Evolutionary conservation across 2,329 filamentous ascomycete species (phyloP), one percentile per base, ranked within the genome.

Genomic region (Phialocephala sp.): DNA sequence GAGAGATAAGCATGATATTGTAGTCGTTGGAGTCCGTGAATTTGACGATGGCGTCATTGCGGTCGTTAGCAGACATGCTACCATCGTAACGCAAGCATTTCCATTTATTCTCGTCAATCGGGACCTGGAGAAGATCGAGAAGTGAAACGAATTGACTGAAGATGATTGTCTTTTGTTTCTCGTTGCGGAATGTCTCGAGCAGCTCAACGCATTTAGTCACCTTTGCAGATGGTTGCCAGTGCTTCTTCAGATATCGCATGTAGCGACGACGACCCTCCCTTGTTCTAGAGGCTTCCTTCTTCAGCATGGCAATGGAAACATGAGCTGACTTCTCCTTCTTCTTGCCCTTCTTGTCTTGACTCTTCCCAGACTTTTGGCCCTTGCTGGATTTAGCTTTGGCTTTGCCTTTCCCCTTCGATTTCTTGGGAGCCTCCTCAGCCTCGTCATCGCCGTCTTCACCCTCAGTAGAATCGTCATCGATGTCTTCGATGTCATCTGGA

Each of bases 111-210:
- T 84, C 80, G 63, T 81, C 79, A 67, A 94, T 85, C 0, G 90
- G 89, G 5, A 94, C 84, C 77, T 94, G 90, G 18, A 94, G 80
- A 5, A 94, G 82, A 76, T 94, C 91, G 2, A 95, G 85, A 20
- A 94, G 82, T 0, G 90, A 88, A 0, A 92, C 94, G 80, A 91
- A 95, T 72, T 93, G 91, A 64, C 88, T 91, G 79, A 95, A 95
- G 68, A 95, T 85, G 62, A 95, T 89, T 0, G 90, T 92, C 77
- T 94, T 94, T 76, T 93, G 89, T 1, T 83, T 84, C 2, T 85
- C 79, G 12, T 76, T 70, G 63, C 69, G 66, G 52, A 76, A 76
- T n/a, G 56, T 50, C 5, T 71, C 66, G 2, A 94, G 79, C 8
- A 94, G 82, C 62, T 91, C 86, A 63, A 91, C 79, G 8, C 87